Evolutionary conservation across 129 eudicot species (phyloP), one percentile per base, ranked within the genome.

Genomic region (Tanacetum coccineum): DNA sequence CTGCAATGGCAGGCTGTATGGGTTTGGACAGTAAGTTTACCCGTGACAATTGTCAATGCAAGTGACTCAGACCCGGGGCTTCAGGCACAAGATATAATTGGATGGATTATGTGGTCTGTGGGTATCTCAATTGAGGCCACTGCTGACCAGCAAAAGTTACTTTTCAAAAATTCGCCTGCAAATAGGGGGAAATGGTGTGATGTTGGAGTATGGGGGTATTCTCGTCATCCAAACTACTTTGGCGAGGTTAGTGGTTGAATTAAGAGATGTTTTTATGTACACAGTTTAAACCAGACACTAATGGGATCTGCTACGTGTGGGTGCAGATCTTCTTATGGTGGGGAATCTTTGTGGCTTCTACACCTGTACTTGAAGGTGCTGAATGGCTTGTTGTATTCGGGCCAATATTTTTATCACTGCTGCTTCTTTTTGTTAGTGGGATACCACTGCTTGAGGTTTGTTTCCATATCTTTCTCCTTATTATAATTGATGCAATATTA

Each of bases 1-100:
- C 22, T 10, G 19, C 61, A 54, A 15, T 75, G 70, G 71, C 91
- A 93, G 99, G 99, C 99, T 42, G 78, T 94, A 30, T 94, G 99
- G 99, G 97, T 94, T 62, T 94, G 99, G 99, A 85, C 97, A 19
- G 99, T 94, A 77, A 89, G 97, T 81, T 80, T 94, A 70, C 99
- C 99, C 0, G 90, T 94, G 68, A 94, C 97, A 68, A 52, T 94
- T 78, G 95, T 89, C 57, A 94, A 94, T 66, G 96, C 99, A 68
- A 87, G 86, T 28, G 84, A 86, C 59, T 70, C 81, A 60, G 22
- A 89, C 75, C 99, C 95, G 49, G 87, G 87, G 59, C 22, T 94
- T 78, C 25, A 77, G 68, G 95, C 87, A 67, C 77, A 4, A 54
- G 96, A 89, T 66, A 73, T 89, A 67, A 84, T 89, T 30, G 99